Base-by-base conservation (phyloP, 1,284 basidiomycete species). In the Neolentinus lepideus region DNA sequence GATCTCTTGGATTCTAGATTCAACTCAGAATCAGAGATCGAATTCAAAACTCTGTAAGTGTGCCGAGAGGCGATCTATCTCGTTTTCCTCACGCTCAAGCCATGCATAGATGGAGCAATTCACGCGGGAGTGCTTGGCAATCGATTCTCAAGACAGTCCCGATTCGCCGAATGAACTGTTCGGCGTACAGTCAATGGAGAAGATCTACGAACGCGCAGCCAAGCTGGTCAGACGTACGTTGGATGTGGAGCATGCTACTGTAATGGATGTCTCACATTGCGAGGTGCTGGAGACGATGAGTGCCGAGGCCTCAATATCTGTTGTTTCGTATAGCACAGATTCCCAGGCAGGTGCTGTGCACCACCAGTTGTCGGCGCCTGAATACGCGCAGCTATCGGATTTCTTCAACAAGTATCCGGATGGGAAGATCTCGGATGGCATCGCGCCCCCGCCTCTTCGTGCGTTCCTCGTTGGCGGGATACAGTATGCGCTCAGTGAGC, bases 61-160 rank as follows among this genome's bases (percentile, higher is more conserved):
- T 12, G 14, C 51, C 26, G 27, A 33, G 24, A 57, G 25, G 51
- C 47, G 50, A 52, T n/a, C 46, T 22, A 47, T 24, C 12, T 36
- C 25, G 3, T 35, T 54, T 22, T 10, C n/a, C n/a, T n/a, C 19
- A 27, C 55, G 2, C 26, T 35, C 47, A 43, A 8, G 8, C 56
- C 35, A 16, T 6, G 59, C 53, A 14, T 59, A 90, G 78, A 97
- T 97, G 91, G 94, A 97, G 69, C 83, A 91, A 62, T 98, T 98
- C 66, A 95, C 92, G 52, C 84, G 94, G 51, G 93, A 98, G 70
- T 96, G 94, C 64, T 79, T 98, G 43, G 94, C 97, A 68, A 90
- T 95, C 62, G 93, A 97, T 66, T 84, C 78, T 55, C 79, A 85
- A 57, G 69, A 73, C 9, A 71, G 76, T 51, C 61, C 60, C 21